A percentile compares a stretch with the other conserved stretches of the same genome.
Evolutionary conservation across 768 basidiomycete species (phyloP).

Genomic region (Termitomyces sp.): DNA sequence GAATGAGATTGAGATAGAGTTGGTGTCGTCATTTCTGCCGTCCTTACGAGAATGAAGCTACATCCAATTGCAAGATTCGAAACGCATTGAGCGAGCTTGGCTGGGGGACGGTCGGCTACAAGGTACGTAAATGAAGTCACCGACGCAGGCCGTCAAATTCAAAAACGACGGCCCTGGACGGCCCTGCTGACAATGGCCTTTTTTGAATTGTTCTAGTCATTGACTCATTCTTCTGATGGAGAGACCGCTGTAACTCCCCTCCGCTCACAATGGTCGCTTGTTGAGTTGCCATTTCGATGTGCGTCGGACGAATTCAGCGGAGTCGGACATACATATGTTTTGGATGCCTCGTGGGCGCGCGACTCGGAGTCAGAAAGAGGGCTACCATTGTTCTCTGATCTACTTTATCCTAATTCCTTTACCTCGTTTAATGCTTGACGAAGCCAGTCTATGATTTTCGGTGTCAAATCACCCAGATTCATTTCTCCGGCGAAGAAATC

Average conservation of each 20-base stretch:
- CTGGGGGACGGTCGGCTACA: too few species aligned
- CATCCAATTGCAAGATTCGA: too few species aligned
- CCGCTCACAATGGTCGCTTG: neutral
- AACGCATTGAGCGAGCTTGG: neutral
- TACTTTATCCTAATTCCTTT: neutral
- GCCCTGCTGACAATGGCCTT: neutral
- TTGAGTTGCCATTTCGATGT: neutral
- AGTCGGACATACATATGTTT: neutral
- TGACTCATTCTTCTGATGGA: neutral
- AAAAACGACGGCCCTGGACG: neutral
- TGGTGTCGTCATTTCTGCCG: neutral
- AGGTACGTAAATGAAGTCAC: neutral
- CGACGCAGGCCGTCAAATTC: neutral
- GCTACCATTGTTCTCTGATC: neutral
- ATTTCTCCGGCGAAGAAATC: constrained; percentile 17
- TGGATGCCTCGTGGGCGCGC: neutral
- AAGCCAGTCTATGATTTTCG: constrained; percentile 20
- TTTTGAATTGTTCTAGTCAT: neutral
- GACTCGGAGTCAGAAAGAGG: neutral
- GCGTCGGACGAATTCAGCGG: neutral
- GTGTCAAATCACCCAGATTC: constrained; percentile 14
- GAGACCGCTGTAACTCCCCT: neutral
- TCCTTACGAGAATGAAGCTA: too few species aligned
- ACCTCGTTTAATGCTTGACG: constrained; percentile 11
- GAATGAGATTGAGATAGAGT: neutral